Conservation (phyloP, 208 protist species). For the Acanthamoeba castellanii region DNA sequence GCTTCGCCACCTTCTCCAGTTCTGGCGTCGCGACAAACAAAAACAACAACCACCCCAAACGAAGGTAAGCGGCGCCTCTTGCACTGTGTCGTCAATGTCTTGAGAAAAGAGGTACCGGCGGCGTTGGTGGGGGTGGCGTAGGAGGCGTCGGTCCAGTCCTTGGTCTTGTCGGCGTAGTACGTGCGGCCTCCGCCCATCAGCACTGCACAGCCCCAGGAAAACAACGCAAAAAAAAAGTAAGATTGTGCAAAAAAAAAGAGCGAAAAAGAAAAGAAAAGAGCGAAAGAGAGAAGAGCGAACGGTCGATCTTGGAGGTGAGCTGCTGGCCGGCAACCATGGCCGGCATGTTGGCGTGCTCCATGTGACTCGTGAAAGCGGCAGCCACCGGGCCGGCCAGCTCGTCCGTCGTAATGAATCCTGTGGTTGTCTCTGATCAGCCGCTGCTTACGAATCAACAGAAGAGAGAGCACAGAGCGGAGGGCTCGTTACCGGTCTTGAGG, state of each 20-base stretch:
- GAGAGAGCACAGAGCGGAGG: not conserved
- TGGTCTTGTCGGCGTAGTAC: not conserved
- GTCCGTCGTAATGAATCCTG: constrained; percentile 35
- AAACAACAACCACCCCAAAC: not conserved
- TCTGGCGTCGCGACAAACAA: not conserved
- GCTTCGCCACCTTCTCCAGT: not conserved
- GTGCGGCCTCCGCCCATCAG: constrained; percentile 26
- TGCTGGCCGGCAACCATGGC: not conserved
- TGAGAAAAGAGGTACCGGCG: not conserved
- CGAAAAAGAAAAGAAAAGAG: not conserved
- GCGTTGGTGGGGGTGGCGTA: not conserved
- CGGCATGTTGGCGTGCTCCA: not conserved
- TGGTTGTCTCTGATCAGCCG: not conserved
- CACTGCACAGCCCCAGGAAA: not conserved
- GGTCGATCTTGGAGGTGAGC: constrained; percentile 12
- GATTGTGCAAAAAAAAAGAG: not conserved
- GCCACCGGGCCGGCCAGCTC: constrained; percentile 25
- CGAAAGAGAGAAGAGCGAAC: not conserved
- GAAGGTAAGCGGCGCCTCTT: not conserved
- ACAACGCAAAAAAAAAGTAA: not conserved
- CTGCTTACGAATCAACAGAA: not conserved
- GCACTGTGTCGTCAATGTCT: not conserved
- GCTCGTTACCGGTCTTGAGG: constrained; percentile 24
- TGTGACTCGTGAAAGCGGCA: constrained; percentile 18
- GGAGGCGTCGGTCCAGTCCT: not conserved